These are phyloP conservation scores for Chrysosporium queenslandicum DNA, from an alignment of 2,329 filamentous ascomycete genomes.

Conservation along the genomic window DNA sequence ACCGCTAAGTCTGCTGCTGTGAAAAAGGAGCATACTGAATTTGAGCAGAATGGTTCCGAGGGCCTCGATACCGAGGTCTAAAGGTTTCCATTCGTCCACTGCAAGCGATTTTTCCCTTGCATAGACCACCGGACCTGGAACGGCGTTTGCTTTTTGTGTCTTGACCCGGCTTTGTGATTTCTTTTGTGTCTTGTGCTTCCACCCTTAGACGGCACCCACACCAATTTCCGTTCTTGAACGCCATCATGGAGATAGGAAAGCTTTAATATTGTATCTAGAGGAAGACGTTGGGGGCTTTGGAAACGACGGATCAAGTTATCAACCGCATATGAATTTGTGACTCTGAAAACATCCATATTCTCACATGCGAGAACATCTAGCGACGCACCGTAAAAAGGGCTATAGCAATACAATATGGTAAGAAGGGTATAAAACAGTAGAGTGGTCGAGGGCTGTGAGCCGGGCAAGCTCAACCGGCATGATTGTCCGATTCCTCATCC, in stretches of 20 bases:
- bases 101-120: too few relatives aligned
- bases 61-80: background rate
- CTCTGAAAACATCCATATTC: background rate
- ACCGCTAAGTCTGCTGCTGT: background rate
- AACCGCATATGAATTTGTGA: background rate
- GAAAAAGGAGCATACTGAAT: slow-evolving; percentile 3
- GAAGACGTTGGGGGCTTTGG: background rate
- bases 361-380: background rate
- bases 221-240: background rate
- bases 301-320: background rate
- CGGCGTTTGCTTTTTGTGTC: too few relatives aligned
- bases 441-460: background rate
- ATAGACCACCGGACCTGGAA: too few relatives aligned
- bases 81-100: too few relatives aligned
- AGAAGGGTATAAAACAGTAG: background rate
- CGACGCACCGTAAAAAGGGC: background rate
- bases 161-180: too few relatives aligned
- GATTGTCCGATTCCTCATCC: too few relatives aligned
- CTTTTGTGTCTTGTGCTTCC: background rate
- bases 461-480: background rate
- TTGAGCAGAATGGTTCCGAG: too few relatives aligned
- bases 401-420: background rate
- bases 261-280: slow-evolving; percentile 1
- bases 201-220: background rate
- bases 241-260: background rate